Base-by-base conservation (phyloP, 768 basidiomycete species). In the Coprinopsis sp. region DNA sequence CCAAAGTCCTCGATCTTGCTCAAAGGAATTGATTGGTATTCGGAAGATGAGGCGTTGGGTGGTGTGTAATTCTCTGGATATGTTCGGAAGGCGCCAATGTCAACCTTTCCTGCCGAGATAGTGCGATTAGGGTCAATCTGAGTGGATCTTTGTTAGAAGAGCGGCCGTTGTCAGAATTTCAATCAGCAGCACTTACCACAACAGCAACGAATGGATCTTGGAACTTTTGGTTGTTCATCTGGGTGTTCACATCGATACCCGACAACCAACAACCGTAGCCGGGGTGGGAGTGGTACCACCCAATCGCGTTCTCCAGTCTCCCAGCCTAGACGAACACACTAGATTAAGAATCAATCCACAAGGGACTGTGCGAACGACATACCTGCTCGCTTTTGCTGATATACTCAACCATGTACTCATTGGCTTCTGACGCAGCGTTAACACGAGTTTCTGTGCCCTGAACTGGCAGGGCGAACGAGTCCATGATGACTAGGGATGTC, bases 211-310 rank as follows among this genome's bases (percentile, higher is more conserved):
- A 99, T 2, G 95, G 95, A 65, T 99, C 95, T 64, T 89, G 87
- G 70, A 81, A 93, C 59, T 85, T 86, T 59, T 99, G 95, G 63
- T 97, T 94, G 58, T 82, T 92, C 70, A 89, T 78, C 61, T 99
- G 96, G 0, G 96, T 99, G 62, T 87, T 90, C 49, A 98, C 96
- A 58, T 99, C 96, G 67, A 99, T 98, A 21, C 96, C 96, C 11
- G 94, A 97, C 7, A 99, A 70, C 96, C 96, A 99, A 65, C 96
- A 99, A 14, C 96, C 96, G 61, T 98, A 99, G 12, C 96, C 96
- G 4, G 96, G 96, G 70, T 99, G 96, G 13, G 92, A 95, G 64
- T 96, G 92, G 63, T 96, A 96, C 92, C 92, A 95, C n/a, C 92
- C 92, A 54, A 94, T 88, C 6, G 82, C 84, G 61, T 93, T 82